Percentiles rank a stretch among this genome's conserved stretches.
phyloP scores from a whole-genome alignment of 2,329 filamentous ascomycete species.

The Exophiala xenobiotica region DNA sequence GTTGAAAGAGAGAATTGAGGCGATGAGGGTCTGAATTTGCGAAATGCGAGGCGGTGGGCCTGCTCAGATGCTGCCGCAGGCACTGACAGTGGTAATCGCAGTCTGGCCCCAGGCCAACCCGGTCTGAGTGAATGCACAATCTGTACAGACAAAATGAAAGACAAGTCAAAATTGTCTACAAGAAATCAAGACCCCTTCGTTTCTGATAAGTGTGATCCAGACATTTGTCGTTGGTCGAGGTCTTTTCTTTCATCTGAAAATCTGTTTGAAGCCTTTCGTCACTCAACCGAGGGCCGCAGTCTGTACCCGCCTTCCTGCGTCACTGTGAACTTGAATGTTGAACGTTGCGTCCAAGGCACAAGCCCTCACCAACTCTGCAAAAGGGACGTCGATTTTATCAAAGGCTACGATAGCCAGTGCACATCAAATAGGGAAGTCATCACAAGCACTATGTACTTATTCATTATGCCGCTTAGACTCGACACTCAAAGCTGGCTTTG shows the following conservation, averaged over 20 bases:
- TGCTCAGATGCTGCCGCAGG: conserved; percentile 1
- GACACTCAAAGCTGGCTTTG: too few relatives aligned
- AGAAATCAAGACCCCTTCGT: too few relatives aligned
- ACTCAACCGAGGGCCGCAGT: not conserved
- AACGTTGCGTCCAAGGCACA: too few relatives aligned
- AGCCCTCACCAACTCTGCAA: too few relatives aligned
- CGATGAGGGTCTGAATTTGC: conserved; percentile 18
- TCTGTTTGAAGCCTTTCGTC: not conserved
- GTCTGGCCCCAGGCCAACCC: not conserved
- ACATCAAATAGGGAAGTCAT: too few relatives aligned
- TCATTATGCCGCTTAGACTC: too few relatives aligned
- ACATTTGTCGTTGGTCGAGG: too few relatives aligned
- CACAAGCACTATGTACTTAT: too few relatives aligned
- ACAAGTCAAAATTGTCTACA: too few relatives aligned
- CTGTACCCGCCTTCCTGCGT: not conserved
- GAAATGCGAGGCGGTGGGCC: conserved; percentile 12
- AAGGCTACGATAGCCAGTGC: too few relatives aligned
- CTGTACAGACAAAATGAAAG: not conserved
- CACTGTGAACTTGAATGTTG: not conserved
- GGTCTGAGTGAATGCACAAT: not conserved
- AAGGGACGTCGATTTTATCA: too few relatives aligned
- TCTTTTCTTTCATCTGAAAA: not conserved
- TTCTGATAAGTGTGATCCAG: too few relatives aligned
- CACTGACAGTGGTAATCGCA: conserved; percentile 4
- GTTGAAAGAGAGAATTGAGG: conserved; percentile 8